Evolutionary conservation across 2,329 filamentous ascomycete species (phyloP), one percentile per base, ranked within the genome.

Genomic region (Hymenoscyphus infarciens): DNA sequence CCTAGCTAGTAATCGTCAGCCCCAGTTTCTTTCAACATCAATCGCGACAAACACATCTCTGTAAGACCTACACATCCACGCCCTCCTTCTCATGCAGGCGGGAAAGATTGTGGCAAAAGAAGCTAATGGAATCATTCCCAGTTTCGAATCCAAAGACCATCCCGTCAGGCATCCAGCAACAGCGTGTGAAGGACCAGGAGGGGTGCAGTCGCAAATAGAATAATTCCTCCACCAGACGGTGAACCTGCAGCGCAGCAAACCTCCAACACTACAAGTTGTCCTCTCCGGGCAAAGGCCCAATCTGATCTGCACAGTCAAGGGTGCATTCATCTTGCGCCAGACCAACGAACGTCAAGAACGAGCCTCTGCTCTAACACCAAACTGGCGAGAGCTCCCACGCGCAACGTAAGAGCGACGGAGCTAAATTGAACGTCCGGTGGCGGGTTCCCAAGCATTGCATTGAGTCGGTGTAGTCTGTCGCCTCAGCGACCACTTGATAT

Each of bases 241-340:
- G 42, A 22, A 49, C 19, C 42, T 25, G 42, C 42, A 25, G 42
- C 19, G n/a, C 42, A 49, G 42, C n/a, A 5, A 49, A 11, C 19
- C n/a, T 49, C 3, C 10, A 22, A 22, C 42, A 49, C 25, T 22
- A 22, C 42, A 49, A 49, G 25, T 49, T 22, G 5, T 49, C 42
- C 42, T 49, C 42, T 19, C n/a, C n/a, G n/a, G 42, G 7, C n/a
- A 2, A 49, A 49, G 42, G 19, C 19, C n/a, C 42, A 49, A 49
- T 49, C 42, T 49, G 42, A 49, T 49, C 42, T 49, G 42, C 42
- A 22, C 42, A 3, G n/a, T 49, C 42, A 49, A 49, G 42, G 42
- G 42, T 45, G 39, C 11, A 16, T 42, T 7, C 39, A n/a, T 42
- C 16, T n/a, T 19, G 39, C 39, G 19, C n/a, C 19, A 49, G 42